Evolutionary conservation across 768 basidiomycete species (phyloP), one percentile per base, ranked within the genome.

Genomic region (Kwoniella sp.): DNA sequence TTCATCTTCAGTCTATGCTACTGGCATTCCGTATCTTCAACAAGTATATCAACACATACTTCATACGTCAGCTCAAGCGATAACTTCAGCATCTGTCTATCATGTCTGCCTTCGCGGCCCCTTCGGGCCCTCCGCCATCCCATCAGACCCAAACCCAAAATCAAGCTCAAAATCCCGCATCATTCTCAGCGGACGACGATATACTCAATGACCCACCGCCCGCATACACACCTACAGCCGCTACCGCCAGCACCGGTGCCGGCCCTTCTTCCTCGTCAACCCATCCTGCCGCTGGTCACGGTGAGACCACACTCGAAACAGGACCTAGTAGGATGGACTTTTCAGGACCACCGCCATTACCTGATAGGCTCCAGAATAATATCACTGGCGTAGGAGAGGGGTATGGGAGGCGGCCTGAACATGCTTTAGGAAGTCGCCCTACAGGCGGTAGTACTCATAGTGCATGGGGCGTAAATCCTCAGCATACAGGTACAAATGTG

Each of bases 311-410:
- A 4, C 12, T 77, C 12, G 55, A 55, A 7, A 59, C 64, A 22
- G 75, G 75, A 21, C 75, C 75, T 22, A 24, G 29, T 8, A 52
- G 70, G 7, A 69, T 71, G 67, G 75, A 77, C 47, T 77, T 77
- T 48, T 72, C 70, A 6, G 75, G 75, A 25, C 75, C 75, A 9
- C 75, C 75, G 19, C 75, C 75, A 1, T 44, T 74, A 46, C 70
- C 75, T 17, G 65, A 73, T 48, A 47, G 68, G 19, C 24, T 67
- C 29, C 52, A 58, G 22, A 58, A 66, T 46, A 63, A 70, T 37
- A 69, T 77, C 0, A 74, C 72, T 2, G 75, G 75, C 48, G 75
- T 77, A 9, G 74, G 74, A 13, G 55, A 62, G 10, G 75, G 75
- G 5, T 71, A 72, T 52, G 70, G 68, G 0, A 63, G 60, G 19